Percentiles rank a stretch among this genome's conserved stretches.
These are phyloP conservation scores for Dendrobium huoshanense DNA, from an alignment of 106 monocot genomes.

Conservation along the genomic window DNA sequence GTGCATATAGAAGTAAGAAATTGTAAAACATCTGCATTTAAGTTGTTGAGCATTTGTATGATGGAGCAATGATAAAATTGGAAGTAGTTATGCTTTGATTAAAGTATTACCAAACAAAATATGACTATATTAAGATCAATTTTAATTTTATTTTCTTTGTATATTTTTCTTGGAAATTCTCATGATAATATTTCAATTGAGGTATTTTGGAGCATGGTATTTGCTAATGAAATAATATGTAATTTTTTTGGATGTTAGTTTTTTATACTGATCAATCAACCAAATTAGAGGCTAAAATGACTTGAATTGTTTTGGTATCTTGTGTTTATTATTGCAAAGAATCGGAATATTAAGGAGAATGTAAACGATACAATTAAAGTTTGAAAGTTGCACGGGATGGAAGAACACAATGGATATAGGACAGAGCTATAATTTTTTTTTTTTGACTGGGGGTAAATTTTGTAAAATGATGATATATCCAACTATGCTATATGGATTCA, in stretches of 20 bases:
- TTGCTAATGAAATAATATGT: background rate
- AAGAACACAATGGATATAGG: background rate
- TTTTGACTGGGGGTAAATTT: background rate
- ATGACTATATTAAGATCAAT: background rate
- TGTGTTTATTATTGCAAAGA: too few relatives aligned
- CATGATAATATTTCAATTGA: background rate
- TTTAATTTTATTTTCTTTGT: background rate
- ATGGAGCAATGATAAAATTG: background rate
- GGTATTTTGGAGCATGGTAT: background rate
- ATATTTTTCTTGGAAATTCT: background rate
- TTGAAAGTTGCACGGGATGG: background rate
- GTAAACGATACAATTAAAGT: background rate
- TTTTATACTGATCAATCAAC: background rate
- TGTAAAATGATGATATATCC: background rate
- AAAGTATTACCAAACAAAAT: background rate
- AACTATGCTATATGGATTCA: background rate
- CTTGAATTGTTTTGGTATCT: too few relatives aligned
- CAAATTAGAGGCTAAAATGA: too few relatives aligned
- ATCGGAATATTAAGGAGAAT: background rate
- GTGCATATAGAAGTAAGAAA: background rate
- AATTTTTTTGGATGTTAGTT: background rate
- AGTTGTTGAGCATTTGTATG: background rate
- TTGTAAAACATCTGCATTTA: background rate
- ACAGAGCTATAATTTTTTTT: too few relatives aligned
- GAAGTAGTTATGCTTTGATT: background rate